phyloP scores from a whole-genome alignment of 2,329 filamentous ascomycete genomes.

The Claviceps digitariae region DNA sequence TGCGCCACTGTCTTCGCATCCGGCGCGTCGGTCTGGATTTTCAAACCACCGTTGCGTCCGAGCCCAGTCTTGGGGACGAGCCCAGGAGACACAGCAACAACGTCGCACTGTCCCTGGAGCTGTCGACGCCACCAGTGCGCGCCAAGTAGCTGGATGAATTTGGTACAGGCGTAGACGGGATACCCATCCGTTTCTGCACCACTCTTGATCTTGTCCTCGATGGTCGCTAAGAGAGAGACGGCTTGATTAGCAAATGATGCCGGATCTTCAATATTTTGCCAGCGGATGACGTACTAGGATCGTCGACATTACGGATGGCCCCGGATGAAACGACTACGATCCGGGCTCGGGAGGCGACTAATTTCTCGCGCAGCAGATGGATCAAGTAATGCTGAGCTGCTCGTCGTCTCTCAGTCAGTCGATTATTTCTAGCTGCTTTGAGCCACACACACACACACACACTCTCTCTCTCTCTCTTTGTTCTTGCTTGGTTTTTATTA shows the following conservation, averaged over 20 bases:
- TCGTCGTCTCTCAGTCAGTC: neutral
- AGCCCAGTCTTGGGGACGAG: slow-evolving; percentile 36
- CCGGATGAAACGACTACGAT: slow-evolving; percentile 39
- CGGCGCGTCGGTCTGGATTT: slow-evolving; percentile 19
- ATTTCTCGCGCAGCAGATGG: slow-evolving; percentile 33
- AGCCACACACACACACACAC: too few relatives aligned
- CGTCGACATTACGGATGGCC: slow-evolving; percentile 26
- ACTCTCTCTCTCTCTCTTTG: too few relatives aligned
- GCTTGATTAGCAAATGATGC: slow-evolving; percentile 1
- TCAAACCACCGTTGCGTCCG: slow-evolving; percentile 16
- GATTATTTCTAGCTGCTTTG: neutral
- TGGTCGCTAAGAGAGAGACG: slow-evolving; percentile 12
- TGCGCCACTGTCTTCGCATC: slow-evolving; percentile 35
- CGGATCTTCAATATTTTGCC: too few relatives aligned
- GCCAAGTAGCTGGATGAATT: slow-evolving; percentile 36
- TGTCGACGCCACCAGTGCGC: slow-evolving; percentile 44
- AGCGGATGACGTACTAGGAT: slow-evolving; percentile 18
- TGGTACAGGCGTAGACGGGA: slow-evolving; percentile 28
- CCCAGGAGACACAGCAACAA: slow-evolving; percentile 41
- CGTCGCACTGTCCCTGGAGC: slow-evolving; percentile 27
- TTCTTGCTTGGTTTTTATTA: too few relatives aligned
- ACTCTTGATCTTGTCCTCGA: slow-evolving; percentile 26
- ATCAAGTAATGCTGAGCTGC: slow-evolving; percentile 40
- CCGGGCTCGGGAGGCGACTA: slow-evolving; percentile 31
- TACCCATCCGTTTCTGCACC: slow-evolving; percentile 19